Evolutionary conservation across 306 rosid species (phyloP).

Genomic region (cucumber (Cucumis sativus)): Cucumber_9930_V3 NC_026660.2:19130501-19131000

Average conservation of each 20-base stretch:
- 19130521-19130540: constrained; percentile 85
- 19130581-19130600: constrained; percentile 93
- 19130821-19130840: not conserved
- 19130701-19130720: not conserved
- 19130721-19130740: constrained; percentile 62
- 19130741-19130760: constrained; percentile 96
- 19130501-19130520: constrained; percentile 76
- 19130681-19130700: not conserved
- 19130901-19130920: not conserved
- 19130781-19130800: constrained; percentile 73
- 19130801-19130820: constrained; percentile 44
- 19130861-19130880: not conserved
- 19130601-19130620: constrained; percentile 79
- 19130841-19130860: not conserved
- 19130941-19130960: not conserved
- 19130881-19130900: not conserved
- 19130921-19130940: not conserved
- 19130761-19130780: constrained; percentile 99
- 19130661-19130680: not conserved
- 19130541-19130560: constrained; percentile 91
- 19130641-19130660: constrained; percentile 20
- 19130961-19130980: not conserved
- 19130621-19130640: constrained; percentile 93
- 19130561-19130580: constrained; percentile 91
- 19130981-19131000: not conserved